Conservation (phyloP, 164 flowering plant genomes). For the Aristolochia contorta region DNA sequence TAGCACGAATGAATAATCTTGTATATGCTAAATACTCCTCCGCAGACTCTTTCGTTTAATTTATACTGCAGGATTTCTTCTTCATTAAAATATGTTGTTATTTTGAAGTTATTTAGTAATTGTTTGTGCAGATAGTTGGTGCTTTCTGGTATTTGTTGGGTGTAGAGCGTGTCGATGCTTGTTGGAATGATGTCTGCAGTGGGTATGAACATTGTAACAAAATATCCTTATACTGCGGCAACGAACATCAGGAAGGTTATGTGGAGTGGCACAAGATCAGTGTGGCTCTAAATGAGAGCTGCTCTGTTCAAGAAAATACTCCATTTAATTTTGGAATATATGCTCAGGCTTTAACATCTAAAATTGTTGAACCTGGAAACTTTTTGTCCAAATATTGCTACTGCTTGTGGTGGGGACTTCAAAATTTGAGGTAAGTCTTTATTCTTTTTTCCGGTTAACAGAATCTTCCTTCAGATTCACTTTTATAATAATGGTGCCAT, state of each 20-base stretch:
- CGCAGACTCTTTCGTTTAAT: too few species aligned
- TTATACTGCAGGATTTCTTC: too few species aligned
- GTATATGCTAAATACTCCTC: too few species aligned
- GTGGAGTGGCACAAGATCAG: conserved; percentile 36
- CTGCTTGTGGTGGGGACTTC: conserved; percentile 99
- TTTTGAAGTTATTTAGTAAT: too few species aligned
- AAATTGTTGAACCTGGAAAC: conserved; percentile 44
- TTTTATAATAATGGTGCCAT: too few species aligned
- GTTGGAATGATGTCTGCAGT: conserved; percentile 73
- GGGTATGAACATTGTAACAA: conserved; percentile 20
- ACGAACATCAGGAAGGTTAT: conserved; percentile 35
- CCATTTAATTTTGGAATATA: conserved; percentile 88
- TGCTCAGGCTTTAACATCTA: conserved; percentile 55
- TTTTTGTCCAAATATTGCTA: conserved; percentile 83
- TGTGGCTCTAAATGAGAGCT: conserved; percentile 24
- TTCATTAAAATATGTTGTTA: too few species aligned
- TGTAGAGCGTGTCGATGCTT: conserved; percentile 72
- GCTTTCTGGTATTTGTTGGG: conserved; percentile 88
- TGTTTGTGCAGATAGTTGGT: conserved; percentile 72
- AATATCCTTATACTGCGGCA: conserved; percentile 74
- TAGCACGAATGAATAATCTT: too few species aligned
- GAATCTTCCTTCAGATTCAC: too few species aligned
- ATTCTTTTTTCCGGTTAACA: too few species aligned
- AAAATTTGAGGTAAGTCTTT: conserved; percentile 72
- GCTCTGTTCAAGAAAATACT: conserved; percentile 36